These are phyloP conservation scores for Russula brevipes DNA, from an alignment of 768 basidiomycete genomes.

Conservation along the genomic window DNA sequence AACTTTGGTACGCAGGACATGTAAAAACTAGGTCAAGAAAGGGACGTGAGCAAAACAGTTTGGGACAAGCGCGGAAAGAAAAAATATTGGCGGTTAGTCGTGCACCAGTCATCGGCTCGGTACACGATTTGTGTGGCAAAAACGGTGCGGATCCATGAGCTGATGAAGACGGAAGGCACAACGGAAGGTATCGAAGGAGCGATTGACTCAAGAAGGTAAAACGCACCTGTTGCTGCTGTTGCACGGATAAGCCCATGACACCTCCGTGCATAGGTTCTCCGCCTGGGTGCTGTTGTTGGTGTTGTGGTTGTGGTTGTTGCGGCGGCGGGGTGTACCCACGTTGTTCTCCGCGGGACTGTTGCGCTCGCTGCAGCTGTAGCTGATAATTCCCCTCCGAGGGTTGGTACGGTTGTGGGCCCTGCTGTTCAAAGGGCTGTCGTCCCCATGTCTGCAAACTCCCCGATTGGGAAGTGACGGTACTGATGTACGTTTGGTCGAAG, in stretches of 20 bases:
- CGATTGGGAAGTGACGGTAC: background rate
- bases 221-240: conserved; percentile 15
- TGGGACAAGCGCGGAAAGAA: background rate
- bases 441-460: background rate
- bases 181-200: background rate
- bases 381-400: conserved; percentile 8
- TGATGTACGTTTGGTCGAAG: conserved; percentile 10
- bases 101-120: background rate
- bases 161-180: background rate
- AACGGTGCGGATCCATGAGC: background rate
- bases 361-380: no score
- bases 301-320: background rate
- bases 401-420: background rate
- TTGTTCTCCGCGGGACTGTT: no score
- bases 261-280: conserved; percentile 8
- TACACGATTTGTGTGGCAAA: conserved; percentile 3
- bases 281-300: conserved; percentile 11
- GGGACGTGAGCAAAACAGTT: background rate
- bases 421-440: background rate
- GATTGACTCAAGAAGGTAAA: background rate
- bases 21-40: background rate
- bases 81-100: background rate
- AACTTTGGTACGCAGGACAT: background rate
- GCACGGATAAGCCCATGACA: background rate
- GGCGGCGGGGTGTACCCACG: no score